Base-by-base conservation (phyloP, 1,284 basidiomycete genomes). In the Cutaneotrichosporon sp. region DNA sequence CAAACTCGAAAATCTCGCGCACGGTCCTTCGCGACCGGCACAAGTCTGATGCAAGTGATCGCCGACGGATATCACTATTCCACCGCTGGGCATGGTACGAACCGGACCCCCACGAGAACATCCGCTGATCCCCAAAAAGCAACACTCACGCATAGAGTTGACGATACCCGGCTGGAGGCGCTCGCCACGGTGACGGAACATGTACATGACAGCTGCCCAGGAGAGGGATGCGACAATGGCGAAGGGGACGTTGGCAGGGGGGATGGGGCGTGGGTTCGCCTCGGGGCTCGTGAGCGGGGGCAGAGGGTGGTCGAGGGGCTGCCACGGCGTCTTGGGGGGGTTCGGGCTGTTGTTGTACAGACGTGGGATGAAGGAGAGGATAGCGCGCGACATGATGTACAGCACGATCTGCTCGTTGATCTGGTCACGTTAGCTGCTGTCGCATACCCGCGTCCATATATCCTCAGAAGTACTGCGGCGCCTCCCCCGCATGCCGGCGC, bases 351-450 rank as follows among this genome's bases (percentile, higher is more conserved):
- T 48, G 46, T 65, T 43, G 70, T 74, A 70, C 29, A 74, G 60
- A 60, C 92, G 84, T 7, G 92, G 89, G 31, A 96, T 79, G 77
- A 92, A 84, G 4, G 91, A 87, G 19, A 91, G 85, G 47, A 94
- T 79, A 35, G 91, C 87, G 49, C 92, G 85, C 17, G 89, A 90
- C 59, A 88, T 84, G 60, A 94, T 89, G 71, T 98, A 99, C 52
- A 99, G 83, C 10, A 98, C 96, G 61, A 98, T 97, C 88, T 98
- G 96, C 72, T 98, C 94, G 69, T 98, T 98, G 59, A 98, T 88
- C 73, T 75, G 59, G 5, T 11, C 9, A 14, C 34, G 41, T 51
- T 25, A 45, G 39, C 27, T 11, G 25, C 4, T 25, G 16, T n/a
- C n/a, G 8, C n/a, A 37, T 16, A 16, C 4, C n/a, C n/a, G n/a